These are phyloP conservation scores for Wickerhamomyces ciferrii DNA, from an alignment of 805 yeast species.

Conservation along the genomic window DNA sequence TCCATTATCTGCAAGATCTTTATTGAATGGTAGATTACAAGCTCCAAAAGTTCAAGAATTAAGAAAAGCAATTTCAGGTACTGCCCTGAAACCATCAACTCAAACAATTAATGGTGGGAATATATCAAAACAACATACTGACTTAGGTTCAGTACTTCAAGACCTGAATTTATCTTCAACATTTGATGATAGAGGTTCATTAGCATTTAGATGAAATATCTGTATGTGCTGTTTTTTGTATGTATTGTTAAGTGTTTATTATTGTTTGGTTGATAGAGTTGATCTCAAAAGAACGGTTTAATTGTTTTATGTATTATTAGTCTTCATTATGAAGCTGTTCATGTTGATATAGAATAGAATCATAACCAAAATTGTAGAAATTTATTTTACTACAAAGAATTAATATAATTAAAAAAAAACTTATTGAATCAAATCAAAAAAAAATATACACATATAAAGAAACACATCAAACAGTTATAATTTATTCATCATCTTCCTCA, in stretches of 20 bases:
- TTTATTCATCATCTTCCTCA: slow-evolving; percentile 13
- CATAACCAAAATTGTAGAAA: too few relatives aligned
- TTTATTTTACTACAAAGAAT: too few relatives aligned
- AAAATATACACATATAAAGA: not conserved
- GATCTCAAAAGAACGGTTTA: not conserved
- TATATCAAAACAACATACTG: slow-evolving; percentile 14
- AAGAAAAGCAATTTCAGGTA: slow-evolving; percentile 19
- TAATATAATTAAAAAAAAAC: not conserved
- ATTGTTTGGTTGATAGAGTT: not conserved
- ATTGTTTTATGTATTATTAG: not conserved
- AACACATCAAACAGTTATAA: too few relatives aligned
- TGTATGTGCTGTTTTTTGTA: not conserved
- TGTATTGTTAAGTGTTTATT: not conserved
- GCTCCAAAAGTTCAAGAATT: slow-evolving; percentile 22
- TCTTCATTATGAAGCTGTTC: not conserved
- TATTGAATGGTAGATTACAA: slow-evolving; percentile 15
- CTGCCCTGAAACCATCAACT: slow-evolving; percentile 1
- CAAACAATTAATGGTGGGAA: not conserved
- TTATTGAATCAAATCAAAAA: not conserved
- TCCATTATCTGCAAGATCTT: slow-evolving; percentile 22
- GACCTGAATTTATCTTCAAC: slow-evolving; percentile 12
- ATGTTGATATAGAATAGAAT: not conserved
- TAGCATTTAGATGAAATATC: not conserved
- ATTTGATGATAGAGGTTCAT: slow-evolving; percentile 1
- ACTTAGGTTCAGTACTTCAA: slow-evolving; percentile 16